phyloP scores from a whole-genome alignment of 179 eudicot species.

The Heliamphora pulchella region DNA sequence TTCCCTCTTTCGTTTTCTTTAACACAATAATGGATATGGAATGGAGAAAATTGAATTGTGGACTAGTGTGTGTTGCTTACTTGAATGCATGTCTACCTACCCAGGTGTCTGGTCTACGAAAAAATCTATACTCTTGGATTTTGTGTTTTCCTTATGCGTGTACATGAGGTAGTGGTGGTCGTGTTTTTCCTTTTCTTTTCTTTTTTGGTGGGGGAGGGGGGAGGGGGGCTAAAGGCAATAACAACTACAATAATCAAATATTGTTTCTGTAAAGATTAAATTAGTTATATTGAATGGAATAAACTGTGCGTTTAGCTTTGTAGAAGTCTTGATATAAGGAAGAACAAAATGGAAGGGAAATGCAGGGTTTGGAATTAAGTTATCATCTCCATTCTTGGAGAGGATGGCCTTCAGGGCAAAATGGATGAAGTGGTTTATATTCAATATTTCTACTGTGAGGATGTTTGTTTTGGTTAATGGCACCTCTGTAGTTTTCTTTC shows the following conservation, averaged over 20 bases:
- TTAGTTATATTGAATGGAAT: no score
- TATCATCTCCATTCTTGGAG: not conserved
- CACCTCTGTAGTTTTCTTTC: no score
- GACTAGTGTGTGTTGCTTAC: not conserved
- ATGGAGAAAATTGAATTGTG: not conserved
- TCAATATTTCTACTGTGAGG: no score
- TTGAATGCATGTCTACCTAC: no score
- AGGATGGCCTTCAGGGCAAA: no score
- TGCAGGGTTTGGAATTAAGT: not conserved
- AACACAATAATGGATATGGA: not conserved
- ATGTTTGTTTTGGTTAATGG: no score
- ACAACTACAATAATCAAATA: no score
- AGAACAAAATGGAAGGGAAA: not conserved
- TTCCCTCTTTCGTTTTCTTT: not conserved
- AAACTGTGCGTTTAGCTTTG: not conserved
- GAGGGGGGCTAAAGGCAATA: no score
- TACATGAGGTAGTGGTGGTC: not conserved
- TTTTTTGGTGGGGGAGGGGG: no score
- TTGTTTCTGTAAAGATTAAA: no score
- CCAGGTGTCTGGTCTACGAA: not conserved
- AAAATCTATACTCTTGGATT: not conserved
- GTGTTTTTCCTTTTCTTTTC: not conserved
- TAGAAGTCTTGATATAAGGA: not conserved
- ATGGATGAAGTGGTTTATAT: no score
- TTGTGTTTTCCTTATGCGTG: not conserved